These are phyloP conservation scores for Heterococcus sp. DNA, from an alignment of 108 stramenopile species.

Conservation along the genomic window DNA sequence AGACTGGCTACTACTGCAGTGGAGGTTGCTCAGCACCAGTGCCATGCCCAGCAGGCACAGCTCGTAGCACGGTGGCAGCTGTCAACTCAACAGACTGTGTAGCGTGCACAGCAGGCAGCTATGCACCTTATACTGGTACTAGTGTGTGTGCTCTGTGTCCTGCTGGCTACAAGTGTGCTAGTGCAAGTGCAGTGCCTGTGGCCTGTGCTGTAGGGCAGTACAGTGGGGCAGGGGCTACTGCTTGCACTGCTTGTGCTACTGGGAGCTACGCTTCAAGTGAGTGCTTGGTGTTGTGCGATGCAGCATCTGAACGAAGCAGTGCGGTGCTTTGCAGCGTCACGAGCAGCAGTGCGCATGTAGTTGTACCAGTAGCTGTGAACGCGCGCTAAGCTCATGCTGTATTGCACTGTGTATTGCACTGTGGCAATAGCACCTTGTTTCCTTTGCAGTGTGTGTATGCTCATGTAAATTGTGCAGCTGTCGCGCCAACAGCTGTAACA, in stretches of 20 bases:
- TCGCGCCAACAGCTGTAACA: no score
- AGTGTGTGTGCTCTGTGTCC: slow-evolving; percentile 39
- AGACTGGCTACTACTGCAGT: slow-evolving; percentile 54
- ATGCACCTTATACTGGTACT: slow-evolving; percentile 10
- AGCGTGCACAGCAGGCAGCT: slow-evolving; percentile 21
- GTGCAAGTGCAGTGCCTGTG: not conserved
- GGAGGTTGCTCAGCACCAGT: slow-evolving; percentile 27
- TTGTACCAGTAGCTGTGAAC: no score
- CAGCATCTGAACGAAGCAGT: not conserved
- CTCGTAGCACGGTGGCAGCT: not conserved
- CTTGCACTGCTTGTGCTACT: slow-evolving; percentile 20
- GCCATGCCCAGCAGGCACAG: slow-evolving; percentile 33
- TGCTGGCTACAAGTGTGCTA: slow-evolving; percentile 50
- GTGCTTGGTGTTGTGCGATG: no score
- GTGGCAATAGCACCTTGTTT: not conserved
- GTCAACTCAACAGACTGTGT: slow-evolving; percentile 19
- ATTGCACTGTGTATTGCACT: not conserved
- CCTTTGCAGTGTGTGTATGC: not conserved
- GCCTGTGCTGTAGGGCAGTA: slow-evolving; percentile 35
- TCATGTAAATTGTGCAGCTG: not conserved
- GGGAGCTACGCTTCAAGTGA: slow-evolving; percentile 33
- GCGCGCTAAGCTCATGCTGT: not conserved
- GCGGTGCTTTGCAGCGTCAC: not conserved
- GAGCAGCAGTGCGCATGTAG: not conserved
- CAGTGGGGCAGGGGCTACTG: slow-evolving; percentile 8